Base-by-base conservation (phyloP, 257 asterid genomes). In the Solanum sitiens region DNA sequence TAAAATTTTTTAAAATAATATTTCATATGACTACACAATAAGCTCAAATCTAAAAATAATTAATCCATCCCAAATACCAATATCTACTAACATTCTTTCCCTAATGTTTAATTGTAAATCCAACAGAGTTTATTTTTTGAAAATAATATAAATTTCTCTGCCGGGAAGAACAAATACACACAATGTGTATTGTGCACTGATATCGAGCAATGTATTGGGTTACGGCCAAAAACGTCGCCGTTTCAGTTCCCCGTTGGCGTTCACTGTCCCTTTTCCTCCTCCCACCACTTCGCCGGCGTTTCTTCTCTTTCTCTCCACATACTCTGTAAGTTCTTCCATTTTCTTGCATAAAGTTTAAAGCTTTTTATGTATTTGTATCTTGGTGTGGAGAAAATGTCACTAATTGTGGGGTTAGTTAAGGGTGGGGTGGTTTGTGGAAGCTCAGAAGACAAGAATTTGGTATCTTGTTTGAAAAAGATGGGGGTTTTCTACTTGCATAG, bases 181-280 rank as follows among this genome's bases (percentile, higher is more conserved):
- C 16, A 77, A 12, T 32, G 87, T 71, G 42, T 8, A 15, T 3
- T 16, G 77, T 7, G 77, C 42, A 27, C 74, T 6, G 37, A 15
- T 67, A 67, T 67, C 74, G 74, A 37, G 77, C 86, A 63, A 93
- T 93, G 95, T 87, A 89, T 90, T 89, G 97, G 95, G 87, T 92
- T 27, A 86, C 94, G 32, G 93, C 94, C 30, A 92, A 91, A 89
- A 94, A 87, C 95, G 94, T 93, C 59, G 94, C 88, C 94, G 90
- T 93, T 88, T 88, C 92, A 12, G 86, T 93, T 82, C 95, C 95
- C 20, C 91, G 92, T 40, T 95, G 95, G 93, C 93, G 99, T 87
- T 90, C 94, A 86, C 86, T 96, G 20, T 85, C 94, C 88, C 91
- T 90, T 87, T 89, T 91, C 50, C 91, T 89, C 87, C 39, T 88